Evolutionary conservation across 176 grass and related monocot genomes (phyloP).

Genomic region (Poa pratensis): DNA sequence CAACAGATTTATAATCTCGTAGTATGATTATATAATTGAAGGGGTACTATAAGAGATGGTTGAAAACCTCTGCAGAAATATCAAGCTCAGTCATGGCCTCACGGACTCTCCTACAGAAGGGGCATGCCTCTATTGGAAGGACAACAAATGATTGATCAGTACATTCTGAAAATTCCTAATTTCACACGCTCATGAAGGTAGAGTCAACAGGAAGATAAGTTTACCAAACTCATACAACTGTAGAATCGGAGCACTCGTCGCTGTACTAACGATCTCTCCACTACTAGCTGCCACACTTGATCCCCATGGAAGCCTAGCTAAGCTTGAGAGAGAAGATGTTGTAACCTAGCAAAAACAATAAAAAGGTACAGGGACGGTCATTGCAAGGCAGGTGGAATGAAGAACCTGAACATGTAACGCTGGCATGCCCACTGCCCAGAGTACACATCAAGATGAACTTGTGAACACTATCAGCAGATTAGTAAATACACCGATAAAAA

Average conservation of each 20-base stretch:
- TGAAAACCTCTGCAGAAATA: slow-evolving; percentile 72
- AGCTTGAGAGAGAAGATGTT: slow-evolving; percentile 87
- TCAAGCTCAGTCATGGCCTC: slow-evolving; percentile 97
- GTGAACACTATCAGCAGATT: neutral
- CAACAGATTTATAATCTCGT: neutral
- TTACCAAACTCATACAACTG: slow-evolving; percentile 98
- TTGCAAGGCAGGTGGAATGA: neutral
- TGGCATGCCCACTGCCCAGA: slow-evolving; percentile 21
- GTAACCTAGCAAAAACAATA: slow-evolving; percentile 44
- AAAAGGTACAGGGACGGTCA: neutral
- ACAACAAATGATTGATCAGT: slow-evolving; percentile 30
- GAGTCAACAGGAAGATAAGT: neutral
- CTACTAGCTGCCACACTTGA: slow-evolving; percentile 59
- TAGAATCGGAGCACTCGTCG: slow-evolving; percentile 41
- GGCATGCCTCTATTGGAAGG: slow-evolving; percentile 83
- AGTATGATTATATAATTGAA: neutral
- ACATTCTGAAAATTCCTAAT: neutral
- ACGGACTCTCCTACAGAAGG: slow-evolving; percentile 93
- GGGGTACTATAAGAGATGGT: neutral
- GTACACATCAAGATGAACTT: neutral
- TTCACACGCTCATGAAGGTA: neutral
- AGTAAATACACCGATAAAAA: neutral
- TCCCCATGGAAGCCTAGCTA: slow-evolving; percentile 88
- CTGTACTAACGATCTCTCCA: neutral
- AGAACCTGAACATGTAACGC: neutral